Base-by-base conservation (phyloP, 2,329 filamentous ascomycete genomes). In the Fusarium udum region DNA sequence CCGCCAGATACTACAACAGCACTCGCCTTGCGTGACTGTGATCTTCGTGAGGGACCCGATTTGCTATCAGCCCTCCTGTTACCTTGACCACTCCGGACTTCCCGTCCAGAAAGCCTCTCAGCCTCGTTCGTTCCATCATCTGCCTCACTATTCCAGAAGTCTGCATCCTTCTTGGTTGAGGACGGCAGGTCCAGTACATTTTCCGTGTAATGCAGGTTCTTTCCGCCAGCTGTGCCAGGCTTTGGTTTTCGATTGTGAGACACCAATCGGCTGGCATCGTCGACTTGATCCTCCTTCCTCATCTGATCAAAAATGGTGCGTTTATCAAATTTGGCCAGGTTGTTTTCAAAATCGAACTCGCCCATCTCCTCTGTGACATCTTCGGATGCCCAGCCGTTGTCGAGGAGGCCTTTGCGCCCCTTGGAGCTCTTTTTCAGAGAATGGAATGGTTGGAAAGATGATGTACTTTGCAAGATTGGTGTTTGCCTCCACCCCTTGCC, bases 301-400 rank as follows among this genome's bases (percentile, higher is more conserved):
- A 98, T 96, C 82, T 98, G 92, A 74, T 95, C 93, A 80, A 99
- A 99, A 14, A 98, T 90, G 3, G 91, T 92, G 63, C 92, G 90
- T 84, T 98, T 98, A 85, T 98, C 95, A 77, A 98, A 98, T 79
- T 97, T 97, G 52, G 94, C 95, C 37, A 98, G 87, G 74, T 95
- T 95, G 61, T 91, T 91, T 77, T 93, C 92, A 78, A 98, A 98
- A 81, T 98, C 95, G 77, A 98, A 98, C 69, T 98, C 96, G 16
- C 93, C 94, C 86, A 96, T 89, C 79, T 97, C 95, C 82, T 98
- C 96, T 1, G 94, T 98, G 28, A 95, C 95, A 78, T 98, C 95
- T 79, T 98, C 96, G 0, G 95, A 98, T 8, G 94, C 95, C 95
- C 95, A 98, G 7, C 94, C 95, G 80, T 94, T 97, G 48, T 94